phyloP scores from a whole-genome alignment of 1,284 basidiomycete species.

The Serendipita sp. region DNA sequence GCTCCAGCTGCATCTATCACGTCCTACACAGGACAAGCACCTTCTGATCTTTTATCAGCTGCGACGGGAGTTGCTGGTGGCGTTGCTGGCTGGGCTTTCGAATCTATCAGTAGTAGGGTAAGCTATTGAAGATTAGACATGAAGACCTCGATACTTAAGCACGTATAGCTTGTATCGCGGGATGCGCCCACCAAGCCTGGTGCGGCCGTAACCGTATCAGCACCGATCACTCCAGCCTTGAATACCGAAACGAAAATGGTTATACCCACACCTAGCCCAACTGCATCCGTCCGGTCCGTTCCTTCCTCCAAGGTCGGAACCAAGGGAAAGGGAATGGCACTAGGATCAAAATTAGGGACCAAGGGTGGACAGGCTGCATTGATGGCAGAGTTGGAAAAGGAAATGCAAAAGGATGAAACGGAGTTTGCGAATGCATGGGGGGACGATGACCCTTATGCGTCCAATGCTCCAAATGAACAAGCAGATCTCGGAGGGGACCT shows the following conservation, averaged over 20 bases:
- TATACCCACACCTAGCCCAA: background rate
- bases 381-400: constrained; percentile 29
- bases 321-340: constrained; percentile 48
- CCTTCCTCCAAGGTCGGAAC: constrained; percentile 4
- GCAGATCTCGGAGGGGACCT: constrained; percentile 63
- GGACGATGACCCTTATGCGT: constrained; percentile 22
- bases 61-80: constrained; percentile 83
- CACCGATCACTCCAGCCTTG: constrained; percentile 10
- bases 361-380: constrained; percentile 17
- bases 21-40: constrained; percentile 23
- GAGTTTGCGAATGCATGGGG: constrained; percentile 32
- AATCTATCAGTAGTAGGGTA: background rate
- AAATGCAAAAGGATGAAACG: constrained; percentile 43
- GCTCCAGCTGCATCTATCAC: background rate
- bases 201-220: background rate
- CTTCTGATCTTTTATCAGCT: constrained; percentile 55
- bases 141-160: background rate
- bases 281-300: constrained; percentile 17
- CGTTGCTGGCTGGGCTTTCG: constrained; percentile 75
- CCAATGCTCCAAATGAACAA: constrained; percentile 20
- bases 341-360: constrained; percentile 35
- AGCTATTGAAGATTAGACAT: background rate
- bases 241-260: constrained; percentile 8
- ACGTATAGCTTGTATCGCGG: constrained; percentile 42
- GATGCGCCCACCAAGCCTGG: constrained; percentile 48